Evolutionary conservation across 2,329 filamentous ascomycete species (phyloP).

Genomic region (Ceratocystis colombiana): DNA sequence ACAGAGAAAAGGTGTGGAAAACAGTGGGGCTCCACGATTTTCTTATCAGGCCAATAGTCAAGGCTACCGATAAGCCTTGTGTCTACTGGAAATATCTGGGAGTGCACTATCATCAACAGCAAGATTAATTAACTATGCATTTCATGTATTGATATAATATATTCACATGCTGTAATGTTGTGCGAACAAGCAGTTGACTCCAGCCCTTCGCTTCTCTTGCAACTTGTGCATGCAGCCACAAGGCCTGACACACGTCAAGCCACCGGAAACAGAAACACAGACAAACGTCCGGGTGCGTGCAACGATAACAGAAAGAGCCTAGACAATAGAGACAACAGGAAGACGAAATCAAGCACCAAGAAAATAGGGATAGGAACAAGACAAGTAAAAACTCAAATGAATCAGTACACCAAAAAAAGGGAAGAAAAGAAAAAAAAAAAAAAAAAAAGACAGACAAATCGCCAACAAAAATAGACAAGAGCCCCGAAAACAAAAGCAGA

Average conservation of each 20-base stretch:
- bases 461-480: neutral
- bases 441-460: neutral
- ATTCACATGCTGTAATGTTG: slow-evolving; percentile 8
- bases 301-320: neutral
- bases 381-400: neutral
- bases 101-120: too few species aligned
- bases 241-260: neutral
- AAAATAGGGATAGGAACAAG: neutral
- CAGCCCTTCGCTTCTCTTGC: neutral
- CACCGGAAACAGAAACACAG: neutral
- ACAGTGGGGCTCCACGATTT: too few species aligned
- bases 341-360: too few species aligned
- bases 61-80: too few species aligned
- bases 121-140: neutral
- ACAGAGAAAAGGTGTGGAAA: too few species aligned
- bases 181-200: neutral
- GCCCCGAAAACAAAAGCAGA: neutral
- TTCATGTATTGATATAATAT: slow-evolving; percentile 5
- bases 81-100: too few species aligned
- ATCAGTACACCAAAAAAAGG: neutral
- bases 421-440: neutral
- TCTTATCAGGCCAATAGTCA: too few species aligned
- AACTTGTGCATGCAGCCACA: neutral
- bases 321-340: too few species aligned
- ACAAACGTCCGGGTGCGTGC: neutral